Conservation (phyloP, 129 eudicot species). For the carrot (Daucus carota) region DNA sequence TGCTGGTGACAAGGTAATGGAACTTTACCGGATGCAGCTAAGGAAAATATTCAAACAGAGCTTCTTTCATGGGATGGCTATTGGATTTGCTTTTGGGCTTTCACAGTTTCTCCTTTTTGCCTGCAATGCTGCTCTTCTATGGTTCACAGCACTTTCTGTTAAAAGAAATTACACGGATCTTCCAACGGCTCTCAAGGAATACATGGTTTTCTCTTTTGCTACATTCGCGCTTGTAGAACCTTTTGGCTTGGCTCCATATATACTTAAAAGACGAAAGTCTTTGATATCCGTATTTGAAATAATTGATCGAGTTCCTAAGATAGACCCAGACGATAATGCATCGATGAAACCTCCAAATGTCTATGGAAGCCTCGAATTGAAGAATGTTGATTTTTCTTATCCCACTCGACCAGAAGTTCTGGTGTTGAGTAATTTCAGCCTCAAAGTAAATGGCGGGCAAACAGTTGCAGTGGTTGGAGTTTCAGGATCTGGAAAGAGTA, state of each 20-base stretch:
- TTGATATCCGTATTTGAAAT: slow-evolving; percentile 84
- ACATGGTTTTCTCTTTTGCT: slow-evolving; percentile 37
- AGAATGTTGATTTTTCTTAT: slow-evolving; percentile 74
- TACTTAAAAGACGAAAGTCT: slow-evolving; percentile 84
- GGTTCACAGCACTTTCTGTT: slow-evolving; percentile 22
- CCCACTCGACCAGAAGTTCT: slow-evolving; percentile 91
- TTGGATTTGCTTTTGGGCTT: slow-evolving; percentile 27
- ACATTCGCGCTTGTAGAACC: slow-evolving; percentile 29
- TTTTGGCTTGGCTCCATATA: slow-evolving; percentile 93
- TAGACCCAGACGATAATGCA: slow-evolving; percentile 22
- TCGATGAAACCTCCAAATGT: slow-evolving; percentile 84
- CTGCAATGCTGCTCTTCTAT: slow-evolving; percentile 27
- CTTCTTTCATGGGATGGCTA: slow-evolving; percentile 33
- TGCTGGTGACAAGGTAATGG: slow-evolving; percentile 89
- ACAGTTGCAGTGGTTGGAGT: slow-evolving; percentile 96
- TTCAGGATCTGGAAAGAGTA: slow-evolving; percentile 96
- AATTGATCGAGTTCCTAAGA: slow-evolving; percentile 40
- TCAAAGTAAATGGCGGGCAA: slow-evolving; percentile 90
- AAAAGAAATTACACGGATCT: slow-evolving; percentile 14
- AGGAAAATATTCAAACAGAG: slow-evolving; percentile 18
- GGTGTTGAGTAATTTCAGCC: slow-evolving; percentile 81
- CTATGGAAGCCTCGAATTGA: slow-evolving; percentile 86
- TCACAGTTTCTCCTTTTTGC: slow-evolving; percentile 32
- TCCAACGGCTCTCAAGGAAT: slow-evolving; percentile 27
- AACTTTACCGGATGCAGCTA: slow-evolving; percentile 59